Conservation (phyloP, 2,329 filamentous ascomycete genomes). For the Cercospora berteroae region DNA sequence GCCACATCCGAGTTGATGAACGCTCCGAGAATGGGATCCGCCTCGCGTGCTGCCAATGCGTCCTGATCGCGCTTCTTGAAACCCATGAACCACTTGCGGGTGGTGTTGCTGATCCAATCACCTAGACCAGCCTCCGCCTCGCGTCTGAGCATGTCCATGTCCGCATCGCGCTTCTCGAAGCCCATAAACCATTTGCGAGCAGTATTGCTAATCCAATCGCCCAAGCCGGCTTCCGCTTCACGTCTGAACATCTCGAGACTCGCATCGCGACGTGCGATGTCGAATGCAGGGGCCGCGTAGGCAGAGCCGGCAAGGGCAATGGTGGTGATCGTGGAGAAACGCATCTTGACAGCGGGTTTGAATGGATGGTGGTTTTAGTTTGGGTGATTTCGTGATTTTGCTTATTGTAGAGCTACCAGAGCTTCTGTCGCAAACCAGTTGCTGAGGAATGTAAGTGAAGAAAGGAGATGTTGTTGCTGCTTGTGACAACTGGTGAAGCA, state of each 20-base stretch:
- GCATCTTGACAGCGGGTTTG: not conserved
- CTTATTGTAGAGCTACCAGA: not conserved
- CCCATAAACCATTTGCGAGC: not conserved
- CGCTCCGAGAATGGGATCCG: not conserved
- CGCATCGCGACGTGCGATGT: not conserved
- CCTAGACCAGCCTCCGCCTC: not conserved
- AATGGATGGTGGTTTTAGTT: not conserved
- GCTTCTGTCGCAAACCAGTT: not conserved
- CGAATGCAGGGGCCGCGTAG: not conserved
- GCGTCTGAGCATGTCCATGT: not conserved
- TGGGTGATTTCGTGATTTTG: not conserved
- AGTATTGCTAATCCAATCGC: not conserved
- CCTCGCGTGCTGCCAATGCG: not conserved
- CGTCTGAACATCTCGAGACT: not conserved
- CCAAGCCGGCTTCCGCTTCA: not conserved
- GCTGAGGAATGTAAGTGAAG: not conserved
- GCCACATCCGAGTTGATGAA: not conserved
- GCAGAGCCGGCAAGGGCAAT: not conserved
- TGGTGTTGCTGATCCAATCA: not conserved
- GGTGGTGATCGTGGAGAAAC: not conserved
- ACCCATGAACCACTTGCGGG: not conserved
- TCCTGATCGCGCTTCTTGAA: not conserved
- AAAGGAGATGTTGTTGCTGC: not conserved
- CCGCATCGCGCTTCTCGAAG: not conserved
- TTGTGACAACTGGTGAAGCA: not conserved